These are phyloP conservation scores for Sporisorium graminicola DNA, from an alignment of 1,284 basidiomycete genomes.

Conservation along the genomic window DNA sequence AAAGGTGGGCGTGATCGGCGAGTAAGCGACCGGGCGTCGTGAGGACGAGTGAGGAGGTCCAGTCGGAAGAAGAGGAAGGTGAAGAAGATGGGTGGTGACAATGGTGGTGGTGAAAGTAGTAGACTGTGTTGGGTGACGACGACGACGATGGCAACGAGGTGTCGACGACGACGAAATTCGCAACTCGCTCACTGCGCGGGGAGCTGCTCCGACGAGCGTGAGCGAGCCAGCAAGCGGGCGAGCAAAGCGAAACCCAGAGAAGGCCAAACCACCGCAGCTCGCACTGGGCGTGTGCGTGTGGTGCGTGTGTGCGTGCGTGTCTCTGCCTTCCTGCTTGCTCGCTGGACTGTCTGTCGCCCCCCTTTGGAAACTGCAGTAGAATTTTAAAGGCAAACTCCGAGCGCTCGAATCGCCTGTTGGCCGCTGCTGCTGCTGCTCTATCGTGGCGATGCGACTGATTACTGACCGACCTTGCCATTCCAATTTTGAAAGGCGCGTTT, in stretches of 20 bases:
- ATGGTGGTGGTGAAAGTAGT: conserved; percentile 9
- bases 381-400: background rate
- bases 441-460: conserved; percentile 11
- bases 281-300: conserved; percentile 9
- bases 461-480: background rate
- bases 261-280: background rate
- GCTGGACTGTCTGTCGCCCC: background rate
- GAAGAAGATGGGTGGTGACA: background rate
- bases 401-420: background rate
- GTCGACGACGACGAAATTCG: conserved; percentile 17
- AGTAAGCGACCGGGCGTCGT: conserved; percentile 4
- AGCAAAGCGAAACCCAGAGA: conserved; percentile 20
- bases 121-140: conserved; percentile 14
- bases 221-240: background rate
- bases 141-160: conserved; percentile 10
- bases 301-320: conserved; percentile 4
- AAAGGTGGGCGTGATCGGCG: conserved; percentile 1
- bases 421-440: background rate
- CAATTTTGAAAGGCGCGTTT: conserved; percentile 8
- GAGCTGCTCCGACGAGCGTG: conserved; percentile 17
- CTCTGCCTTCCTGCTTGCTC: background rate
- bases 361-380: background rate
- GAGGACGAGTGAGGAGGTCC: background rate
- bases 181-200: conserved; percentile 18
- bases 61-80: conserved; percentile 10